phyloP scores from a whole-genome alignment of 331 rosid genomes.

The Rosa hybrid region DNA sequence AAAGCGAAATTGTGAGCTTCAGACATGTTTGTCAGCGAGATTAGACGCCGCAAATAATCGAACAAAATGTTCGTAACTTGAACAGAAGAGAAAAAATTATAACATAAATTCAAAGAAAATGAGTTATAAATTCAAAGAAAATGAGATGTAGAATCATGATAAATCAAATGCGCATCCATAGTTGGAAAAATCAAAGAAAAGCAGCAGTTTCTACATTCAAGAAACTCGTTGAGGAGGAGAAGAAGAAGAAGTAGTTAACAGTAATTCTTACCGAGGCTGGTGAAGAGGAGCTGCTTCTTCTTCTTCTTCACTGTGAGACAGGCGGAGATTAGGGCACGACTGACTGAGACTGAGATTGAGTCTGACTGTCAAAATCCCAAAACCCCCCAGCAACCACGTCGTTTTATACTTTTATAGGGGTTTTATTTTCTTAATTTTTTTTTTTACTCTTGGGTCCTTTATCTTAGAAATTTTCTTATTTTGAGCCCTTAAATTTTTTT shows the following conservation, averaged over 20 bases:
- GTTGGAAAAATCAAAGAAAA: neutral
- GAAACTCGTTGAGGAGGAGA: neutral
- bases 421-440: too few relatives aligned
- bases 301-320: neutral
- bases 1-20: neutral
- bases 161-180: conserved; percentile 5
- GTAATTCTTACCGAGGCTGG: neutral
- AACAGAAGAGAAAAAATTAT: neutral
- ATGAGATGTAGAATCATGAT: neutral
- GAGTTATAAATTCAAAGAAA: neutral
- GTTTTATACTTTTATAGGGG: too few relatives aligned
- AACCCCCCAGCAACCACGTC: neutral
- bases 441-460: too few relatives aligned
- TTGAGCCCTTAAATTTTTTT: too few relatives aligned
- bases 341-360: neutral
- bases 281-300: neutral
- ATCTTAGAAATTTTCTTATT: too few relatives aligned
- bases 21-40: neutral
- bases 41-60: neutral
- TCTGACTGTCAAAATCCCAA: too few relatives aligned
- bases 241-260: neutral
- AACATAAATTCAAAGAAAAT: neutral
- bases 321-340: neutral
- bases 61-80: neutral
- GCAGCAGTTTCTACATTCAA: conserved; percentile 4